Base-by-base conservation (phyloP, 345 rosid genomes). In the Mangifera indica region DNA sequence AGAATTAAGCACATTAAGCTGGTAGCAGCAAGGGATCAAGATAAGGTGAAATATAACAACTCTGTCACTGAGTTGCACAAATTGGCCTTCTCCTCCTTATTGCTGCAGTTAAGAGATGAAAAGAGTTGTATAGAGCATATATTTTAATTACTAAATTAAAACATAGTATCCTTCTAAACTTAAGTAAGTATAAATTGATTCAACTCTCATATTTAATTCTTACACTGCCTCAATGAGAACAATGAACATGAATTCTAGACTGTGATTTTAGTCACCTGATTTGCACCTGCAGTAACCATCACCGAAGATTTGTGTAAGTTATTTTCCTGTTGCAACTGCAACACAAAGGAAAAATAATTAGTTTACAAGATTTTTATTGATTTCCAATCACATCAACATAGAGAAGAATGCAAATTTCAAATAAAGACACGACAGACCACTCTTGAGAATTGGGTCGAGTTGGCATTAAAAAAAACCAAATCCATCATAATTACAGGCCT, bases 231-330 rank as follows among this genome's bases (percentile, higher is more conserved):
- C 37, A 5, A 21, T 54, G 25, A 2, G 4, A 75, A 69, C 56
- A 55, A 77, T 58, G 40, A 75, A 51, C 24, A 56, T 52, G 60
- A 51, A 21, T 59, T 49, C 32, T 17, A 55, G 6, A 69, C 24
- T 59, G 13, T 29, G 32, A 1, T 65, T 37, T n/a, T n/a, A 13
- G 9, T 67, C 57, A 92, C 97, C 96, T 92, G 99, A 78, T 95
- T 95, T 81, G 98, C 99, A 65, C 99, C 98, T 5, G 99, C 87
- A 75, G 99, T 95, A 67, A 92, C 99, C 89, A 95, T 91, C 71
- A 95, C 98, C 0, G 84, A 81, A 26, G 99, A 95, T 61, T 84
- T 88, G 61, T 73, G 78, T 70, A 92, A 79, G 63, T 89, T 91
- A 78, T 95, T 95, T 77, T 95, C 97, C 67, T 20, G 67, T 32